Percentiles rank a stretch among this genome's conserved stretches.
Evolutionary conservation across 352 stramenopile genomes (phyloP).

Genomic region (Phytophthora litchii): DNA sequence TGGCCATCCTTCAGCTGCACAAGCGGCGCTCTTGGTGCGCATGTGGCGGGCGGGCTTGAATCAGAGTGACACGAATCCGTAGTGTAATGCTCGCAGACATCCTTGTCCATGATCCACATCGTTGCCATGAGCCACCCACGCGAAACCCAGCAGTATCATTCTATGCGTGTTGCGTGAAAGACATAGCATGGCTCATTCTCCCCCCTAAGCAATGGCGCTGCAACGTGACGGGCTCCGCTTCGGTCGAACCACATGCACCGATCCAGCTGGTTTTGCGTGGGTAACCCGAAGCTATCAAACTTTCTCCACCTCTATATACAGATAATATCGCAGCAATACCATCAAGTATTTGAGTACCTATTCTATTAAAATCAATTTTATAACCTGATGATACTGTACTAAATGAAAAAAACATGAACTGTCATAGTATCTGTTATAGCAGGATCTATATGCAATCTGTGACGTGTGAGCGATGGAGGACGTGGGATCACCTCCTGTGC

Average conservation of each 20-base stretch:
- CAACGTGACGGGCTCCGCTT: conserved; percentile 17
- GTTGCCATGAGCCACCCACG: conserved; percentile 6
- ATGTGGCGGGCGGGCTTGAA: conserved; percentile 1
- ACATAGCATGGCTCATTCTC: conserved; percentile 8
- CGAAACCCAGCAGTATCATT: conserved; percentile 23
- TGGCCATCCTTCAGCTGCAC: conserved; percentile 25
- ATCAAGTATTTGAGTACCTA: too few relatives aligned
- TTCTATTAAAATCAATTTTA: too few relatives aligned
- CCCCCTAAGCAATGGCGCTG: conserved; percentile 13
- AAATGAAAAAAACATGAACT: too few relatives aligned
- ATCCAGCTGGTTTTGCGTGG: conserved; percentile 13
- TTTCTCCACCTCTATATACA: too few relatives aligned
- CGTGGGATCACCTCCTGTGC: conserved; percentile 18
- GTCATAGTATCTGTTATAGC: background rate
- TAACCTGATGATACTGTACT: too few relatives aligned
- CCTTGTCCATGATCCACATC: conserved; percentile 3
- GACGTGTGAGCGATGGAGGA: conserved; percentile 18
- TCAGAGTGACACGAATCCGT: conserved; percentile 10
- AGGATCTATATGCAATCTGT: conserved; percentile 25
- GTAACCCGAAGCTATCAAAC: conserved; percentile 1
- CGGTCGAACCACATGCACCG: conserved; percentile 22
- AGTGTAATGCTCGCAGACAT: conserved; percentile 20
- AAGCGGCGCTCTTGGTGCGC: conserved; percentile 6
- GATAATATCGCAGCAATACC: background rate
- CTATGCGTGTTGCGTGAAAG: conserved; percentile 6